Evolutionary conservation across 2,329 filamentous ascomycete species (phyloP).

Genomic region (Colletotrichum truncatum): DNA sequence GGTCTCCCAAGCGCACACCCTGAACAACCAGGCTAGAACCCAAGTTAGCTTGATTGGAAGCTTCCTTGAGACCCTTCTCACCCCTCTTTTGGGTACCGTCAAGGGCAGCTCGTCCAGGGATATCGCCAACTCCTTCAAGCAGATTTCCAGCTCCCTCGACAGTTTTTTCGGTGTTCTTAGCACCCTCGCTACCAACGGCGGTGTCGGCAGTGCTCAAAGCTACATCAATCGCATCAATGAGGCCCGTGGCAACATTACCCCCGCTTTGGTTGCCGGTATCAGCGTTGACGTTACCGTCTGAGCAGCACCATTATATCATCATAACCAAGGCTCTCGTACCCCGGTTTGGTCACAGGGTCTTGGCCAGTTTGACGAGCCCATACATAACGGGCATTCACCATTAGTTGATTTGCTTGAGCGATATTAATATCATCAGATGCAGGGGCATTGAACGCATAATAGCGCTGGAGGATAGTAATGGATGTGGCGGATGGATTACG

Average conservation of each 20-base stretch:
- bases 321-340: too few relatives aligned
- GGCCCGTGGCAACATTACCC: background rate
- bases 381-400: background rate
- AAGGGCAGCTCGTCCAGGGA: background rate
- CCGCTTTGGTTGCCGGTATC: background rate
- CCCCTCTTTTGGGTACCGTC: background rate
- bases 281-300: background rate
- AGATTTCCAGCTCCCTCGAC: background rate
- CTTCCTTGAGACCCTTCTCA: background rate
- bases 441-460: background rate
- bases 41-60: background rate
- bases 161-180: background rate
- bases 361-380: background rate
- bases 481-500: background rate
- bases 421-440: background rate
- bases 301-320: too few relatives aligned
- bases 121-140: background rate
- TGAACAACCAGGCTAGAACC: background rate
- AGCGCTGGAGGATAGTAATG: background rate
- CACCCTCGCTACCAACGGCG: background rate
- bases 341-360: too few relatives aligned
- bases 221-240: background rate
- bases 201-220: background rate
- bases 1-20: background rate
- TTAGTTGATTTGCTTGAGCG: background rate